Evolutionary conservation across 495 filamentous ascomycete genomes (phyloP), one percentile per base, ranked within the genome.

Genomic region (Aspergillus affinis): DNA sequence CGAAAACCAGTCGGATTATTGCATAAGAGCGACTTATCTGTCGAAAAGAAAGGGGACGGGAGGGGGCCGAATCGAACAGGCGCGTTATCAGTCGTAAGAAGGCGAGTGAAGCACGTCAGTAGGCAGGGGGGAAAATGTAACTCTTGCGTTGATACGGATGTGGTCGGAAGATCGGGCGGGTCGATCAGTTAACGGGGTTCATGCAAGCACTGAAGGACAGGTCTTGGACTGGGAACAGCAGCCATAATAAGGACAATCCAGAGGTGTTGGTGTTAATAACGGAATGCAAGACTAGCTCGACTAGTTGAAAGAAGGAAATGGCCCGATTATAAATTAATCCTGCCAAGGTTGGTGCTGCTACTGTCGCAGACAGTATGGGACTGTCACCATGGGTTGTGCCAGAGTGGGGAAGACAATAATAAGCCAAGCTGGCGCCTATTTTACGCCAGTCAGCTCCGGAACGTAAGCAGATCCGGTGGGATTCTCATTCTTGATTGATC

Each of bases 21-120:
- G 69, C 74, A 77, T 77, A 64, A 48, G 66, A 61, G 56, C 59
- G 59, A 44, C 44, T 56, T 54, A 4, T 30, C 20, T n/a, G 45
- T 23, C 18, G 19, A 49, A 45, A 18, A 46, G 18, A 45, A 44
- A 55, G 53, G 41, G 19, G 50, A 32, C 48, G 23, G 46, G 18
- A 41, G 48, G 48, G 23, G 48, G 48, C 52, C 32, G 52, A 27
- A 26, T 30, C 18, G 27, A 26, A 30, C 50, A 17, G 30, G 19
- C 19, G 19, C 17, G 8, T 19, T 32, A 36, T 6, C 51, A 36
- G 32, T 4, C 8, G 27, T 19, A 32, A 54, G 13, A 23, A 46
- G 36, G 36, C 13, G 36, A 41, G 36, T 41, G 9, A 23, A 46
- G 30, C 19, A 54, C 36, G 52, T 54, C 51, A 54, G 45, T 21